Base-by-base conservation (phyloP, 2,329 filamentous ascomycete genomes). In the Colletotrichum eremochloae region DNA sequence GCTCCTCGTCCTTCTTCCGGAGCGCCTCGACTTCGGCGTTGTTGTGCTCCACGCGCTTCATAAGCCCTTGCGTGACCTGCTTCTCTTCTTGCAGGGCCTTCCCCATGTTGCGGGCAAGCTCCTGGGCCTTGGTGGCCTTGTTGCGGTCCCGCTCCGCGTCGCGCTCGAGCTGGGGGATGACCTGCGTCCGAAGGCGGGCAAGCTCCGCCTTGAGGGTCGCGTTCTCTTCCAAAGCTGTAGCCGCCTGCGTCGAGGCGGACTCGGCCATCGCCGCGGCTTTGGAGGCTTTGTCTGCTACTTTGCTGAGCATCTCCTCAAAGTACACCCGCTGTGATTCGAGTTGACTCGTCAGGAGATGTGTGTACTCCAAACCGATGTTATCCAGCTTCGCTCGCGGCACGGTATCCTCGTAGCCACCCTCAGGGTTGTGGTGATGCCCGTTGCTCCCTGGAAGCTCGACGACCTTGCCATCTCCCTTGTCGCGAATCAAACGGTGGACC, bases 401-500 rank as follows among this genome's bases (percentile, higher is more conserved):
- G 15, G 91, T 89, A 72, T 95, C 93, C 50, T 89, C 88, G 74
- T 89, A 86, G 76, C 86, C 79, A 4, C 76, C 79, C 5, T 73
- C 60, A 42, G 5, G 55, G 7, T 63, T 40, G 48, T 63, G 52
- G 42, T 77, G 66, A 36, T 78, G 76, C 6, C 77, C 76, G 24
- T 79, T 85, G 72, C 87, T 84, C 2, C 88, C 88, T 0, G 95
- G 94, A n/a, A 98, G 87, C 81, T 98, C 96, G 24, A 98, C 93
- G 3, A 97, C 88, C 81, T 97, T 97, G 33, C 94, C 94, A 80
- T 97, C 95, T 12, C 94, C 92, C 84, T 98, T 97, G 79, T 95
- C 94, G 75, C 97, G 93, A 68, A 99, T 97, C 63, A 98, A 90
- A 12, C 96, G 92, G 82, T 99, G 96, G 61, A 98, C 96, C 87